A percentile compares a stretch with the other conserved stretches of the same genome.
These are phyloP conservation scores for Casaregolazyma suthepensis DNA, from an alignment of 1,139 yeast species.

Conservation along the genomic window DNA sequence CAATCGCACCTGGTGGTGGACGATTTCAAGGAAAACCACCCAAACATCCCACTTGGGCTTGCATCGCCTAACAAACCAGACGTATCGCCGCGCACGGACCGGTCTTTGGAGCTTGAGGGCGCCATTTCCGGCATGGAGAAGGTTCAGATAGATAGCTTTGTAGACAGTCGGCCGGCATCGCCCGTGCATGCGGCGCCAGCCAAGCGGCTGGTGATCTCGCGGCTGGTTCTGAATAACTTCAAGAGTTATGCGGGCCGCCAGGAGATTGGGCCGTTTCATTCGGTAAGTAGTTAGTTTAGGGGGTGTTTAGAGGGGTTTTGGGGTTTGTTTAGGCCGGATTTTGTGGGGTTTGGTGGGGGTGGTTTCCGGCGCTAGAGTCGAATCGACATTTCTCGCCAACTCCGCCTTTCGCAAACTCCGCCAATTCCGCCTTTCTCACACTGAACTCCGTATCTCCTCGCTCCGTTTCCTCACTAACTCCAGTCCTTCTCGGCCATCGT, in stretches of 20 bases:
- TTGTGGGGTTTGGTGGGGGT: background rate
- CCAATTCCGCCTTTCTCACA: too few species aligned
- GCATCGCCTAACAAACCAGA: conserved; percentile 1
- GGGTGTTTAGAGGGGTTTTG: background rate
- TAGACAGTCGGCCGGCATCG: conserved; percentile 7
- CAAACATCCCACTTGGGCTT: background rate
- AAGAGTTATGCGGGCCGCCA: conserved; percentile 97
- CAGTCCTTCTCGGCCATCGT: conserved; percentile 93
- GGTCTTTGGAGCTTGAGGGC: conserved; percentile 11
- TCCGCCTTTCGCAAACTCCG: background rate
- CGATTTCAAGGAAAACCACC: background rate
- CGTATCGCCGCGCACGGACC: conserved; percentile 2
- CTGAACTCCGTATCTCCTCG: background rate
- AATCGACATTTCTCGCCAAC: too few species aligned
- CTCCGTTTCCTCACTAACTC: conserved; percentile 6
- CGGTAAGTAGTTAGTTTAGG: conserved; percentile 22
- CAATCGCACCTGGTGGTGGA: background rate
- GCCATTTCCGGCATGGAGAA: conserved; percentile 13
- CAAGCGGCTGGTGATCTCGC: conserved; percentile 62
- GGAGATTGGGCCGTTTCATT: conserved; percentile 87
- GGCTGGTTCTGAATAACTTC: conserved; percentile 73
- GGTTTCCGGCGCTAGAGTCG: too few species aligned
- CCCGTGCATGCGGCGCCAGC: conserved; percentile 14
- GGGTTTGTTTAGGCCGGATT: background rate
- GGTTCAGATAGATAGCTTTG: conserved; percentile 12